These are phyloP conservation scores for Aspergillus eucalypticola DNA, from an alignment of 2,329 filamentous ascomycete genomes.

Conservation along the genomic window DNA sequence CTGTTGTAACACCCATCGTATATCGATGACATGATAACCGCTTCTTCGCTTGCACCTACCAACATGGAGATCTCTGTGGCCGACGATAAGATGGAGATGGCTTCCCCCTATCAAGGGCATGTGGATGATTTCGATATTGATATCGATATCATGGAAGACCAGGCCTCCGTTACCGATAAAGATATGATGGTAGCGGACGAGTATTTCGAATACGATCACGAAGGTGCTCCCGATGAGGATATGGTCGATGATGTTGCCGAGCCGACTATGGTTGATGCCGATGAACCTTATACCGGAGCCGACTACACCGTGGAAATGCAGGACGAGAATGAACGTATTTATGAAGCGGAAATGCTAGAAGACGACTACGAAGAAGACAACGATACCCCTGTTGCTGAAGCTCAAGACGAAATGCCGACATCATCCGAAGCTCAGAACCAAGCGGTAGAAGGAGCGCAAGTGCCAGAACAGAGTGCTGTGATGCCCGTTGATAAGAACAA, in stretches of 20 bases:
- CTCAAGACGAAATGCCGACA: constrained; percentile 13
- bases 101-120: constrained; percentile 41
- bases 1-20: constrained; percentile 13
- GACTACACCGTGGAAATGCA: constrained; percentile 34
- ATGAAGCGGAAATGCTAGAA: constrained; percentile 44
- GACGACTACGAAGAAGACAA: constrained; percentile 40
- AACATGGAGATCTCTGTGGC: constrained; percentile 40
- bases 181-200: constrained; percentile 46
- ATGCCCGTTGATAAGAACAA: constrained; percentile 1
- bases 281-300: constrained; percentile 30
- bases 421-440: constrained; percentile 13
- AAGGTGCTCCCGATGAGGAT: constrained; percentile 45
- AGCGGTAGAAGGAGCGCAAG: background rate
- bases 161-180: constrained; percentile 59
- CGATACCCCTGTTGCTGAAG: constrained; percentile 31
- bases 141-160: constrained; percentile 58
- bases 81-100: constrained; percentile 49
- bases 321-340: constrained; percentile 30
- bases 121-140: constrained; percentile 61
- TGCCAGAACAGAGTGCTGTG: background rate
- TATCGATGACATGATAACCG: constrained; percentile 36
- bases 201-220: constrained; percentile 33
- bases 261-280: constrained; percentile 40
- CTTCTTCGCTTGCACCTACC: constrained; percentile 31
- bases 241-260: constrained; percentile 49